Conservation (phyloP, 768 basidiomycete species). For the Mycena leptocephala region DNA sequence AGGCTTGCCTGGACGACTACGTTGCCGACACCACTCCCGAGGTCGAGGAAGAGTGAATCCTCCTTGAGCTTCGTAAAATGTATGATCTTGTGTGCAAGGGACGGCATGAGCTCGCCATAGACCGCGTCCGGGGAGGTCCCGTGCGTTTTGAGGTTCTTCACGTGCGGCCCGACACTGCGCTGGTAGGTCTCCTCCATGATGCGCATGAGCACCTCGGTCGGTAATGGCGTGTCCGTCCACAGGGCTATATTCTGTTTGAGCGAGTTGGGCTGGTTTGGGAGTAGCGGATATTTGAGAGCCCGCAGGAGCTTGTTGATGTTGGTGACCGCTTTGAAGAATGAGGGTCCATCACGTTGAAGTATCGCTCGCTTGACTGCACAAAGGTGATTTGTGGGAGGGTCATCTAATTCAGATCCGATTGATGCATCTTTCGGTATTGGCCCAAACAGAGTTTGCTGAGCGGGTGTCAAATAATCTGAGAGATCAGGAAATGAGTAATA, state of each 20-base stretch:
- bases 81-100: conserved; percentile 82
- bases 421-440: no score
- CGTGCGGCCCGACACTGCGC: conserved; percentile 91
- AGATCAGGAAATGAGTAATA: no score
- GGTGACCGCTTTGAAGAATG: conserved; percentile 77
- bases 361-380: conserved; percentile 80
- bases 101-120: conserved; percentile 92
- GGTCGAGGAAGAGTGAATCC: conserved; percentile 82
- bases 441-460: conserved; percentile 79
- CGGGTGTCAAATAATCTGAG: conserved; percentile 77
- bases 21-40: conserved; percentile 93
- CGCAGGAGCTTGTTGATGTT: conserved; percentile 77
- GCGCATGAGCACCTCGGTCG: conserved; percentile 77
- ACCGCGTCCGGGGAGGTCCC: conserved; percentile 90
- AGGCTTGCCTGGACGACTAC: conserved; percentile 87
- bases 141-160: conserved; percentile 81
- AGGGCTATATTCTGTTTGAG: conserved; percentile 63
- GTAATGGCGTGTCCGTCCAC: conserved; percentile 72
- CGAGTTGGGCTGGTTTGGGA: conserved; percentile 64
- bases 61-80: conserved; percentile 68
- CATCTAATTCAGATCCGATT: no score
- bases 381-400: conserved; percentile 61
- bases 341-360: conserved; percentile 77
- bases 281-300: conserved; percentile 74
- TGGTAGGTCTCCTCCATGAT: conserved; percentile 95